Conservation (phyloP, 257 asterid genomes). For the Fraxinus cuspidata region DNA sequence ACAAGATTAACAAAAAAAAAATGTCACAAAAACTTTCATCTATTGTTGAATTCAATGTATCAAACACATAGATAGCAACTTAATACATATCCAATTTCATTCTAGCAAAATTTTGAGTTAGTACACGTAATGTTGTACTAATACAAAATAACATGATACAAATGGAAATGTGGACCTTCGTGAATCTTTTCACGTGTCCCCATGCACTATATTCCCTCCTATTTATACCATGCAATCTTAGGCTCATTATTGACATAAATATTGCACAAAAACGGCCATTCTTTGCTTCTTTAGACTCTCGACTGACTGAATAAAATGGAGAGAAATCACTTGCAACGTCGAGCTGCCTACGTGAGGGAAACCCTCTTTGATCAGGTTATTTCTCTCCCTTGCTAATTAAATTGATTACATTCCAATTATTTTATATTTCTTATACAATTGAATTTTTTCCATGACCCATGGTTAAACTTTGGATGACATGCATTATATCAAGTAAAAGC, state of each 20-base stretch:
- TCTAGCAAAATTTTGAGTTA: neutral
- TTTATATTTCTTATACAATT: neutral
- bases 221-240: conserved; percentile 3
- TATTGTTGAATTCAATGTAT: no score
- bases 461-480: neutral
- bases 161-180: neutral
- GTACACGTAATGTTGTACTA: neutral
- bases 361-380: conserved; percentile 63
- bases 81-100: no score
- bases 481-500: neutral
- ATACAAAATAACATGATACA: neutral
- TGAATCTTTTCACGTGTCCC: conserved; percentile 6
- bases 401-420: neutral
- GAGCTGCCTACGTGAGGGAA: conserved; percentile 54
- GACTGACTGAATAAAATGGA: conserved; percentile 34
- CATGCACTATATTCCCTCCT: neutral
- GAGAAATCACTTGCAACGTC: conserved; percentile 41
- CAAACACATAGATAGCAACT: no score
- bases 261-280: neutral
- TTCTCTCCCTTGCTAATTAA: neutral
- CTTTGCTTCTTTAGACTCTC: neutral
- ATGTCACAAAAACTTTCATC: no score
- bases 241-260: neutral
- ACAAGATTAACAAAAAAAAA: no score
- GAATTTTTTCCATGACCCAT: neutral